phyloP scores from a whole-genome alignment of 2,329 filamentous ascomycete genomes.

The Pseudomassariella vexata region DNA sequence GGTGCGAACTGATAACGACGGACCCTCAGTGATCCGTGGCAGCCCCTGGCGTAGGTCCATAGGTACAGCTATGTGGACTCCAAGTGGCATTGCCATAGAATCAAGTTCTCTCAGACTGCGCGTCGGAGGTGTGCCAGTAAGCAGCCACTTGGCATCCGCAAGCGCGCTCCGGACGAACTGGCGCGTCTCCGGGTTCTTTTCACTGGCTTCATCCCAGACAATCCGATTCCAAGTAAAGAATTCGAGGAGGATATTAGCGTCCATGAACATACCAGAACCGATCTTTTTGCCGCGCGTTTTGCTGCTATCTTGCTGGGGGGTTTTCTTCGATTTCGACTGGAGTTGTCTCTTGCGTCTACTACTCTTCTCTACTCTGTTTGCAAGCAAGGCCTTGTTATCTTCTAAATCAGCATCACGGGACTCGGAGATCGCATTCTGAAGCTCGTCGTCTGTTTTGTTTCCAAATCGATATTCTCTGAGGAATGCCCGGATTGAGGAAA shows the following conservation, averaged over 20 bases:
- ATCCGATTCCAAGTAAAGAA: slow-evolving; percentile 31
- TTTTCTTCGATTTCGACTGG: too few species aligned
- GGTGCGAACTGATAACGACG: slow-evolving; percentile 19
- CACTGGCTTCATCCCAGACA: slow-evolving; percentile 39
- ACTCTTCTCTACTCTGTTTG: too few species aligned
- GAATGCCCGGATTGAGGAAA: not conserved
- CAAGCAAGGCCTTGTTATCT: too few species aligned
- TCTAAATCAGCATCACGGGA: too few species aligned
- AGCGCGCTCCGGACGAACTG: slow-evolving; percentile 26
- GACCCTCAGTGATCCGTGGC: slow-evolving; percentile 29
- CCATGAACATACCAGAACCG: slow-evolving; percentile 11
- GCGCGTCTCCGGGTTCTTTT: slow-evolving; percentile 22
- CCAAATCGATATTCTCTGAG: too few species aligned
- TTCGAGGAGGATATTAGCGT: slow-evolving; percentile 23
- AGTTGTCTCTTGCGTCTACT: too few species aligned
- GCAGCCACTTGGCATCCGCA: slow-evolving; percentile 33
- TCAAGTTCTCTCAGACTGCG: slow-evolving; percentile 29
- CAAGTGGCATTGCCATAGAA: slow-evolving; percentile 26
- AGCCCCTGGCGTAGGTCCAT: slow-evolving; percentile 23
- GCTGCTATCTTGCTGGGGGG: too few species aligned
- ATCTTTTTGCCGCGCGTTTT: too few species aligned
- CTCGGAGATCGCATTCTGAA: too few species aligned
- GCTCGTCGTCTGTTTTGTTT: too few species aligned
- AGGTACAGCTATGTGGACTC: slow-evolving; percentile 32
- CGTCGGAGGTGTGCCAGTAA: slow-evolving; percentile 36